Evolutionary conservation across 2,329 filamentous ascomycete species (phyloP).

Genomic region (Kalaharituber pfeilii): DNA sequence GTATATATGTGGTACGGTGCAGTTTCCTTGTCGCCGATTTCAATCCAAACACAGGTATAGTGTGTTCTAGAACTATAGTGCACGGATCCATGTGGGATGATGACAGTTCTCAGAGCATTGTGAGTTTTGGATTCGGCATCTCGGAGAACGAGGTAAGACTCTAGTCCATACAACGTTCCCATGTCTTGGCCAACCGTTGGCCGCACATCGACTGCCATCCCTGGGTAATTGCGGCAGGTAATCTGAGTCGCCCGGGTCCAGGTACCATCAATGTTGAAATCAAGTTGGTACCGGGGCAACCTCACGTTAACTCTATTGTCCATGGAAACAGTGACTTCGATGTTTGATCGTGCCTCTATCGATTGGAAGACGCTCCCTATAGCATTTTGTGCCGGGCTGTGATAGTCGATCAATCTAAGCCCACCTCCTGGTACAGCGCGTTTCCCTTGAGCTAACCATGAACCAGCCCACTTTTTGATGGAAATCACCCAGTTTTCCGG

Average conservation of each 20-base stretch:
- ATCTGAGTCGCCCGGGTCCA: not conserved
- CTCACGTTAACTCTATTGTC: not conserved
- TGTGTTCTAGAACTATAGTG: constrained; percentile 2
- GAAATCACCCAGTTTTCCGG: not conserved
- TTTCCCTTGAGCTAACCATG: not conserved
- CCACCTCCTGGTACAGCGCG: not conserved
- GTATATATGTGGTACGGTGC: constrained; percentile 30
- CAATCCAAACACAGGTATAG: not conserved
- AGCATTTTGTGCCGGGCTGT: not conserved
- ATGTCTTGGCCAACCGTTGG: constrained; percentile 27
- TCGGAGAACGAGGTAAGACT: constrained; percentile 34
- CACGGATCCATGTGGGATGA: constrained; percentile 28
- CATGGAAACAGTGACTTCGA: not conserved
- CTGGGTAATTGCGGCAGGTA: constrained; percentile 29
- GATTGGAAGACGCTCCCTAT: not conserved
- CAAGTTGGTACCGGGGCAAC: not conserved
- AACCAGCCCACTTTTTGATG: not conserved
- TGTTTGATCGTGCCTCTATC: not conserved
- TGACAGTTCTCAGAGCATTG: constrained; percentile 24
- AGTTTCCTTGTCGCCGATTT: constrained; percentile 1
- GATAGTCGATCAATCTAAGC: not conserved
- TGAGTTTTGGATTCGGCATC: constrained; percentile 21
- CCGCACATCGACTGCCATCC: constrained; percentile 33
- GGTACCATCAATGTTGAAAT: not conserved
- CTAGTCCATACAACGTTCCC: constrained; percentile 34